Evolutionary conservation across 352 stramenopile genomes (phyloP).

Genomic region (Saprolegnia parasitica): DNA sequence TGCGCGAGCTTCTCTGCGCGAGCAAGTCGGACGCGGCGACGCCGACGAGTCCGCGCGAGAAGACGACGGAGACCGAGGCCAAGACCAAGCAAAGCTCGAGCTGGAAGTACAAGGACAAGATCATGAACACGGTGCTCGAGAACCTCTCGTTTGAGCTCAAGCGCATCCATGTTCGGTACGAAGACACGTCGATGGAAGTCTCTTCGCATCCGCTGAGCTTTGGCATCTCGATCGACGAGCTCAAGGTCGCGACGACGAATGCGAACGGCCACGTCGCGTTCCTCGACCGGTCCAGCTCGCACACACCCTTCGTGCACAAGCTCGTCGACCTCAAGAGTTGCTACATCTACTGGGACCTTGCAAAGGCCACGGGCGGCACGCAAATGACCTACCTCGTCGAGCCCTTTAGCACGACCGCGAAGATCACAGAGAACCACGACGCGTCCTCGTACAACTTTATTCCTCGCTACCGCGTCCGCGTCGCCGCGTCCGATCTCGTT

Average conservation of each 20-base stretch:
- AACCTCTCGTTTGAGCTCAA: constrained; percentile 78
- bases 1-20: constrained; percentile 71
- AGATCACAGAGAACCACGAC: constrained; percentile 78
- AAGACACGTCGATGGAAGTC: constrained; percentile 64
- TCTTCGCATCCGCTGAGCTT: constrained; percentile 50
- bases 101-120: constrained; percentile 77
- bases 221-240: constrained; percentile 70
- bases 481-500: constrained; percentile 61
- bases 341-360: constrained; percentile 53
- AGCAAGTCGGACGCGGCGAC: constrained; percentile 32
- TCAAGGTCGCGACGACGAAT: constrained; percentile 67
- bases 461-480: constrained; percentile 60
- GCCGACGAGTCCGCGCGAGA: constrained; percentile 29
- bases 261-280: constrained; percentile 75
- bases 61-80: constrained; percentile 23
- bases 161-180: constrained; percentile 79
- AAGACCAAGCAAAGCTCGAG: constrained; percentile 46
- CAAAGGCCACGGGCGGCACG: background rate
- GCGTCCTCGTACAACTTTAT: constrained; percentile 58
- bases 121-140: constrained; percentile 76
- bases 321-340: constrained; percentile 51
- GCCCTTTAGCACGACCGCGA: constrained; percentile 67
- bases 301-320: constrained; percentile 79
- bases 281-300: constrained; percentile 65
- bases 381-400: constrained; percentile 56